Percentiles rank a stretch among this genome's conserved stretches.
Evolutionary conservation across 176 grass and related monocot genomes (phyloP).

Genomic region (Tillandsia leiboldiana): DNA sequence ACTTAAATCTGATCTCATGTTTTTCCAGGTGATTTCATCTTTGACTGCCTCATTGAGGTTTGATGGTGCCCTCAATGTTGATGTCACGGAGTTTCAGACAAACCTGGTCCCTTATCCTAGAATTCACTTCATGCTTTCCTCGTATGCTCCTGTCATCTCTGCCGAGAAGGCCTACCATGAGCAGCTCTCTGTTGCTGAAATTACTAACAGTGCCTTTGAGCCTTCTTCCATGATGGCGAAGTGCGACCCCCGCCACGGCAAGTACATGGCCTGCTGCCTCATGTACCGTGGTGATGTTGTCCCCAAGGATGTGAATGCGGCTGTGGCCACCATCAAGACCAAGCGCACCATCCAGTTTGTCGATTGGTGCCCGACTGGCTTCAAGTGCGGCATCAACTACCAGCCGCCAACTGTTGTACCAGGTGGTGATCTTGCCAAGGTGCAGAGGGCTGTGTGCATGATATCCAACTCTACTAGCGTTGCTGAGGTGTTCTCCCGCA

Average conservation of each 20-base stretch:
- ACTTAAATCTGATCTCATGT: neutral
- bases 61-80: constrained; percentile 19
- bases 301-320: constrained; percentile 21
- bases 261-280: constrained; percentile 22
- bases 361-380: constrained; percentile 20
- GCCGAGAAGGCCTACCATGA: constrained; percentile 26
- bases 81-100: constrained; percentile 21
- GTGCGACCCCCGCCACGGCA: constrained; percentile 17
- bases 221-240: constrained; percentile 27
- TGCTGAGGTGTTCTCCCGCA: constrained; percentile 15
- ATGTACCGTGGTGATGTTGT: constrained; percentile 25
- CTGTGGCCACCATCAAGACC: constrained; percentile 16
- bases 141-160: constrained; percentile 20
- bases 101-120: constrained; percentile 20
- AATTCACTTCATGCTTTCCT: constrained; percentile 25
- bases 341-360: constrained; percentile 22
- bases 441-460: constrained; percentile 19
- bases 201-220: constrained; percentile 21
- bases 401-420: constrained; percentile 14
- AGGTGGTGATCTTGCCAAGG: constrained; percentile 13
- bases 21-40: constrained; percentile 1
- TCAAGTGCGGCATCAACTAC: constrained; percentile 26
- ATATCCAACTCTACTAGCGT: constrained; percentile 20
- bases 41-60: constrained; percentile 16
- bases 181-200: constrained; percentile 17